Percentiles rank a stretch among this genome's conserved stretches.
phyloP scores from a whole-genome alignment of 257 asterid genomes.

The Gardenia jasminoides region DNA sequence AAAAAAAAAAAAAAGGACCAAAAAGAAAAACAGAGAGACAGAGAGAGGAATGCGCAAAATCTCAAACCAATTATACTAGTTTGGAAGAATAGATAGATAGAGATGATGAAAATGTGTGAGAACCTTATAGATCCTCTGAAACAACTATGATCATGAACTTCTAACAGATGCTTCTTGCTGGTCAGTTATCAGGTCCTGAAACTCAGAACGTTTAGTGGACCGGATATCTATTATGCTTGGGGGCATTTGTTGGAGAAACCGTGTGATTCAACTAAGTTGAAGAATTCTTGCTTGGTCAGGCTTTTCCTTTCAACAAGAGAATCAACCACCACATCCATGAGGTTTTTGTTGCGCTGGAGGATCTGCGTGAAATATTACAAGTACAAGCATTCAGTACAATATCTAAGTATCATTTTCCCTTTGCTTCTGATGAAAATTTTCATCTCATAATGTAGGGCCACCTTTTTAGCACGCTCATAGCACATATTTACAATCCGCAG shows the following conservation, averaged over 20 bases:
- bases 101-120: background rate
- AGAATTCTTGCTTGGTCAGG: slow-evolving; percentile 71
- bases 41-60: background rate
- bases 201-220: slow-evolving; percentile 40
- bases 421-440: background rate
- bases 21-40: too few relatives aligned
- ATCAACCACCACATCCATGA: slow-evolving; percentile 71
- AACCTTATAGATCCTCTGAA: slow-evolving; percentile 10
- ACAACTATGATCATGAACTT: slow-evolving; percentile 19
- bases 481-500: slow-evolving; percentile 53
- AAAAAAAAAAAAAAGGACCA: background rate
- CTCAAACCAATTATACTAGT: background rate
- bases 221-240: slow-evolving; percentile 75
- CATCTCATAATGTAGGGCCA: slow-evolving; percentile 17
- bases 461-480: slow-evolving; percentile 80
- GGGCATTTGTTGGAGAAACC: slow-evolving; percentile 58
- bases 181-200: slow-evolving; percentile 40
- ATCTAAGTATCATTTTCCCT: background rate
- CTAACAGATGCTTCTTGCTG: slow-evolving; percentile 36
- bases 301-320: slow-evolving; percentile 73
- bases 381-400: background rate
- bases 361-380: slow-evolving; percentile 48
- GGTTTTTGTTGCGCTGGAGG: slow-evolving; percentile 56
- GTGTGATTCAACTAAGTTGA: slow-evolving; percentile 61
- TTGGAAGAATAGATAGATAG: background rate